phyloP scores from a whole-genome alignment of 768 basidiomycete genomes.

The Lactifluus hygrophoroides region DNA sequence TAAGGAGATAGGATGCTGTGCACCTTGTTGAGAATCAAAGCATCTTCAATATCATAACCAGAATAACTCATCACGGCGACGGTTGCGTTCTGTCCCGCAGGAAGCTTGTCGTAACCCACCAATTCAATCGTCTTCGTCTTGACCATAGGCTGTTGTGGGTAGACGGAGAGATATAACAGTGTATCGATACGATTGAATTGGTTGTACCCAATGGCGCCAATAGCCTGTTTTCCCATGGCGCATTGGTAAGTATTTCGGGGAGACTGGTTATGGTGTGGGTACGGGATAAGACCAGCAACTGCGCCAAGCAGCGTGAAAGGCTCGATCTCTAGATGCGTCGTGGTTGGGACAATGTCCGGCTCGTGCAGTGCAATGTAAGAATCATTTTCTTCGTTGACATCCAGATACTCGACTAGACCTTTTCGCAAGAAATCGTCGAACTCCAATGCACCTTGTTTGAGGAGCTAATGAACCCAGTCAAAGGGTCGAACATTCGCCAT shows the following conservation, averaged over 20 bases:
- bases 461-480: conserved; percentile 39
- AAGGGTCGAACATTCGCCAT: neutral
- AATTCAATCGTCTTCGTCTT: conserved; percentile 98
- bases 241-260: conserved; percentile 99
- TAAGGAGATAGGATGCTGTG: neutral
- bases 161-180: conserved; percentile 92
- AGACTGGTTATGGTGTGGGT: conserved; percentile 99
- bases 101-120: conserved; percentile 91
- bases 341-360: conserved; percentile 65
- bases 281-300: conserved; percentile 96
- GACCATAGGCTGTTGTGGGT: conserved; percentile 99
- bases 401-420: conserved; percentile 95
- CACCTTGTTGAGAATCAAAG: conserved; percentile 87
- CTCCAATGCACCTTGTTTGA: conserved; percentile 67
- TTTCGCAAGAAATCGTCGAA: conserved; percentile 93
- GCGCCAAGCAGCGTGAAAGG: conserved; percentile 97
- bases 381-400: conserved; percentile 99
- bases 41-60: conserved; percentile 99
- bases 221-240: conserved; percentile 99
- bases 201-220: conserved; percentile 97
- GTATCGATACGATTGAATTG: conserved; percentile 98
- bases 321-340: conserved; percentile 97
- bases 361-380: conserved; percentile 95
- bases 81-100: conserved; percentile 96
- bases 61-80: conserved; percentile 99